Conservation (phyloP, 257 asterid genomes). For the Fraxinus anomala region DNA sequence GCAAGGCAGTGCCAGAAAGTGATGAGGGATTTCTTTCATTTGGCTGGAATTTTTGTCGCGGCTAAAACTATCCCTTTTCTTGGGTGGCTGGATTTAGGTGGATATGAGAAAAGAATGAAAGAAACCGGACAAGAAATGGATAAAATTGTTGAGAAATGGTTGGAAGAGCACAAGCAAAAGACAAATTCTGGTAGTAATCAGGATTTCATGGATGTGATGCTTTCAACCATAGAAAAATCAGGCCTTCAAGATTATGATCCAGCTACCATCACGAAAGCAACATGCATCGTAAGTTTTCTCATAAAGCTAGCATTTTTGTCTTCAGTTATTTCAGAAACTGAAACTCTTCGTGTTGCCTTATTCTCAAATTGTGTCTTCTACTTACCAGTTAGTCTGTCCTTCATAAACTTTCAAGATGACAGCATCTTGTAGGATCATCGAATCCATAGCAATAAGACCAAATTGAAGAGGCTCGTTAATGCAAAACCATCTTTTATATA, state of each 20-base stretch:
- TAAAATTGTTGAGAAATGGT: conserved; percentile 15
- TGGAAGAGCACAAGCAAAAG: conserved; percentile 20
- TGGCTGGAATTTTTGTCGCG: conserved; percentile 10
- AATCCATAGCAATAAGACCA: neutral
- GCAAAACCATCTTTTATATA: neutral
- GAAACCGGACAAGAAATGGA: conserved; percentile 17
- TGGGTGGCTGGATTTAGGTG: conserved; percentile 26
- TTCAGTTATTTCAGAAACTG: neutral
- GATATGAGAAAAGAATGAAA: conserved; percentile 24
- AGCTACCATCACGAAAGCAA: neutral
- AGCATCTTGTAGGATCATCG: no score
- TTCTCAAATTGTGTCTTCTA: no score
- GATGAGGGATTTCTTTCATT: conserved; percentile 23
- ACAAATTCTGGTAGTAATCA: neutral
- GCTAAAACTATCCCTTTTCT: conserved; percentile 4
- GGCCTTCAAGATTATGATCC: conserved; percentile 1
- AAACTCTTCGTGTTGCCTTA: no score
- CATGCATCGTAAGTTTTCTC: conserved; percentile 2
- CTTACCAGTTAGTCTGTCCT: no score
- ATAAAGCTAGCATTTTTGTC: neutral
- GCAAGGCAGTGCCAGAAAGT: conserved; percentile 22
- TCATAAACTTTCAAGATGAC: no score
- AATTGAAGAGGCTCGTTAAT: neutral
- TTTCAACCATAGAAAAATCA: neutral
- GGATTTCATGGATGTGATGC: conserved; percentile 29